Evolutionary conservation across 2,329 filamentous ascomycete genomes (phyloP), one percentile per base, ranked within the genome.

Genomic region (Stagonosporopsis chrysanthemi): DNA sequence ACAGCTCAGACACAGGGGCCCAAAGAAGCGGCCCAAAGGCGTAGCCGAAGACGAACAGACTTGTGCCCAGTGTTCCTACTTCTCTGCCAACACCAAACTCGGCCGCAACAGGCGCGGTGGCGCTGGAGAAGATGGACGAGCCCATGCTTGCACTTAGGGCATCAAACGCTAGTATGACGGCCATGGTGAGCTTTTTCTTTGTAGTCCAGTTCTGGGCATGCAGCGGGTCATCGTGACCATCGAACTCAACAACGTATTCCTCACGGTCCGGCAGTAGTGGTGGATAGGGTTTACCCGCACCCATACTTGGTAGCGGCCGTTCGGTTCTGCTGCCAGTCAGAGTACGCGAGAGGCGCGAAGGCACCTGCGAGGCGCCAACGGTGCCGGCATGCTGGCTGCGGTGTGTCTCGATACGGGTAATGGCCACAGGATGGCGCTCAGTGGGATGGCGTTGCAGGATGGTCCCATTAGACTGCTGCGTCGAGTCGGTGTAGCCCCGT

Each of bases 161-260:
- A 41, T 89, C 90, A 69, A 88, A 92, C 23, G 87, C 90, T 39
- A 93, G 79, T 65, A 92, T 87, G 38, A 83, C 81, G 19, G 86
- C 85, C 1, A 88, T 89, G 6, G 83, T 67, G 38, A 92, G 47
- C 86, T 96, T 97, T 80, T 90, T 93, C 69, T 80, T 85, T 60
- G 90, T 75, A 0, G 90, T 83, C 92, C 92, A 97, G 74, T 97
- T 97, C 78, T 94, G 90, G 1, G 91, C 89, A 75, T 96, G 92
- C 59, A 93, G 71, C 2, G 92, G 92, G 69, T 97, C 92, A 63
- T 92, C 83, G 1, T 87, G 88, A 0, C 92, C 92, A 65, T 93
- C 89, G 70, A 96, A 97, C 38, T 84, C 90, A 40, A 93, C 90
- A 0, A 58, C 56, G 19, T 58, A 58, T 60, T 90, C 86, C 65